Conservation (phyloP, 2,329 filamentous ascomycete species). For the Fusarium floridanum region DNA sequence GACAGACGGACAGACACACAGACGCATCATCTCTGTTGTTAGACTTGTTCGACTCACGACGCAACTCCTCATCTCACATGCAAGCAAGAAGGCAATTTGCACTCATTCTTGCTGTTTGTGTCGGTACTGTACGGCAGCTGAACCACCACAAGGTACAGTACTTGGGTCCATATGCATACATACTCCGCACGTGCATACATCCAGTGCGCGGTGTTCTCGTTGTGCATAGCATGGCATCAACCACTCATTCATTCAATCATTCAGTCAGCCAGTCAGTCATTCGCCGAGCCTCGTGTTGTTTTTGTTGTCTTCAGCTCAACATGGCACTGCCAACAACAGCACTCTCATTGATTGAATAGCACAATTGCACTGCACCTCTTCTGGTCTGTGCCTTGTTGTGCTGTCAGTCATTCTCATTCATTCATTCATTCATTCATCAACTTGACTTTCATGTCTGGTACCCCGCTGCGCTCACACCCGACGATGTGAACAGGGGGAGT, state of each 20-base stretch:
- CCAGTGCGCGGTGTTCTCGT: slow-evolving; percentile 26
- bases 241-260: neutral
- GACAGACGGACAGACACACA: slow-evolving; percentile 11
- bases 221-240: slow-evolving; percentile 20
- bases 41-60: neutral
- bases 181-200: neutral
- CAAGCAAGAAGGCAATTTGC: slow-evolving; percentile 8
- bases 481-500: neutral
- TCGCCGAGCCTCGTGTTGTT: slow-evolving; percentile 6
- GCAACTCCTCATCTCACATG: slow-evolving; percentile 14
- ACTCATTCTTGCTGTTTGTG: slow-evolving; percentile 1
- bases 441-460: slow-evolving; percentile 22
- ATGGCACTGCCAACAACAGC: neutral
- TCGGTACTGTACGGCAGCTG: slow-evolving; percentile 3
- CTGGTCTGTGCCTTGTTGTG: slow-evolving; percentile 28
- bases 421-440: neutral
- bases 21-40: slow-evolving; percentile 5
- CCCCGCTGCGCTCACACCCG: slow-evolving; percentile 26
- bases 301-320: neutral
- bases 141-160: slow-evolving; percentile 6
- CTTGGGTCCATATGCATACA: neutral
- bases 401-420: slow-evolving; percentile 17
- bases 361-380: slow-evolving; percentile 29
- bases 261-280: neutral
- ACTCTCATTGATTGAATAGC: slow-evolving; percentile 12